A percentile compares a stretch with the other conserved stretches of the same genome.
Conservation (phyloP, 495 filamentous ascomycete species). For the Penicillium silybi region DNA sequence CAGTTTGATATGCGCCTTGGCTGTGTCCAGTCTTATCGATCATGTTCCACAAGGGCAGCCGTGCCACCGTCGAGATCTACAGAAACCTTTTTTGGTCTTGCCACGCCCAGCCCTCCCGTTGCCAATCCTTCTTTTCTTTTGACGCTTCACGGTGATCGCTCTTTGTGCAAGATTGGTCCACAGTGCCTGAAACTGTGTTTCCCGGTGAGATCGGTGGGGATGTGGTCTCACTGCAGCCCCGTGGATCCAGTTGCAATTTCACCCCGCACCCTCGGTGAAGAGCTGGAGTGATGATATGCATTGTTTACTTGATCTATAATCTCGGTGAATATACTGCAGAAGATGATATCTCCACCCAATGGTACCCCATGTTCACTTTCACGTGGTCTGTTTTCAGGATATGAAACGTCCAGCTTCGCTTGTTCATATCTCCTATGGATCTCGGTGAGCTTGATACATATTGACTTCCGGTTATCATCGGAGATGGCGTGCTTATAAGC, state of each 20-base stretch:
- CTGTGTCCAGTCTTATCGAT: constrained; percentile 16
- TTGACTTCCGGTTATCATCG: not conserved
- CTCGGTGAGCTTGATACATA: not conserved
- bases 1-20: constrained; percentile 33
- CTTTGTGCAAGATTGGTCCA: constrained; percentile 4
- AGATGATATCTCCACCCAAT: constrained; percentile 9
- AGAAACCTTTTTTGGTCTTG: constrained; percentile 7
- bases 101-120: not conserved
- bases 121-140: not conserved
- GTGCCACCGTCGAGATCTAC: constrained; percentile 1
- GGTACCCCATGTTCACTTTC: not conserved
- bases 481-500: not conserved
- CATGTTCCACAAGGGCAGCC: constrained; percentile 9
- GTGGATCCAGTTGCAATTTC: not conserved
- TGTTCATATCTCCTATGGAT: not conserved
- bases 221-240: constrained; percentile 3
- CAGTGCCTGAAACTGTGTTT: not conserved
- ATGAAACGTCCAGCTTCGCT: not conserved
- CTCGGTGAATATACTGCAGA: constrained; percentile 4
- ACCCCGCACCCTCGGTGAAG: constrained; percentile 22
- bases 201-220: constrained; percentile 19
- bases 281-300: constrained; percentile 16
- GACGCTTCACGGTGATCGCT: constrained; percentile 2
- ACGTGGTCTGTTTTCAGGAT: not conserved
- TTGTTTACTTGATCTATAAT: constrained; percentile 3